Conservation (phyloP, 331 rosid genomes). For the Pyracantha coccinea region DNA sequence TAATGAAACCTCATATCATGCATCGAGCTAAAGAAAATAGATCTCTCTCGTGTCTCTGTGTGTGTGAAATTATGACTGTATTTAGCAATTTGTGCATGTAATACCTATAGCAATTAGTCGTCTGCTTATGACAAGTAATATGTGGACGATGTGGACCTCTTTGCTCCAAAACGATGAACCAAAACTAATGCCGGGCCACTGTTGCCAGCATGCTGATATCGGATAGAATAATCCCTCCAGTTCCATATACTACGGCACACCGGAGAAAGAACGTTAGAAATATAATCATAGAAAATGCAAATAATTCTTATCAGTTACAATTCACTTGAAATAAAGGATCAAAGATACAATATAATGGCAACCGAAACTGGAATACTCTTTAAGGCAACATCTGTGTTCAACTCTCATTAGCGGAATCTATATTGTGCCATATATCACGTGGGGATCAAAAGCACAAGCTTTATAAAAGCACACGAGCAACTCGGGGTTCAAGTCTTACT, state of each 20-base stretch:
- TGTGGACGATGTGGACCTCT: slow-evolving; percentile 54
- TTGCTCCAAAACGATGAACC: slow-evolving; percentile 96
- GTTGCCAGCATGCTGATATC: slow-evolving; percentile 66
- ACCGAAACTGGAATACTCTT: no score
- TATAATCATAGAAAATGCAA: no score
- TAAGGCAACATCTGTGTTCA: not conserved
- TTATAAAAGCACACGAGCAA: not conserved
- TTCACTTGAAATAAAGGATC: no score
- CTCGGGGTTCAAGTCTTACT: not conserved
- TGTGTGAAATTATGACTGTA: not conserved
- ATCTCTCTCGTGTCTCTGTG: not conserved
- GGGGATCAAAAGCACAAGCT: not conserved
- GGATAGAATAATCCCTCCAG: slow-evolving; percentile 80
- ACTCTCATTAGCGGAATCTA: not conserved
- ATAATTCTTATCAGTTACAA: no score
- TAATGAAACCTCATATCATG: not conserved
- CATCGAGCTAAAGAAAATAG: not conserved
- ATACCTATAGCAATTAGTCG: slow-evolving; percentile 34
- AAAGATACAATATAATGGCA: no score
- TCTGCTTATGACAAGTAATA: slow-evolving; percentile 39
- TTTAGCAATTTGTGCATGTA: slow-evolving; percentile 18
- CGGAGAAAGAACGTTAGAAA: not conserved
- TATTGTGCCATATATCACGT: not conserved
- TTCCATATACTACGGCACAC: slow-evolving; percentile 57
- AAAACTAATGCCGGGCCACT: slow-evolving; percentile 72